Evolutionary conservation across 306 rosid species (phyloP), one percentile per base, ranked within the genome.

Genomic region (Vachellia pachyceras): DNA sequence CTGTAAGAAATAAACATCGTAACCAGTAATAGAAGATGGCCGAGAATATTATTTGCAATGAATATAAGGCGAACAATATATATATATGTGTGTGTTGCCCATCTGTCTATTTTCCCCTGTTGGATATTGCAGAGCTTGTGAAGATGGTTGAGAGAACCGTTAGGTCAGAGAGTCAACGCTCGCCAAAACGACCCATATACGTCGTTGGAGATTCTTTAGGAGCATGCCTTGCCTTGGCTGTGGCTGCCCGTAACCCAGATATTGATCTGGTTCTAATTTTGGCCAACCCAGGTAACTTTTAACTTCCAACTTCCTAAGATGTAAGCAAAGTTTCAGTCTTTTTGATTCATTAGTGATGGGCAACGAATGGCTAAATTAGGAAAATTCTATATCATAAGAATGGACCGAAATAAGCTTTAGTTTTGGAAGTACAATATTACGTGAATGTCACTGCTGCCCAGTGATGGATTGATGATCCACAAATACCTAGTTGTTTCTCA

Each of bases 201-300:
- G 90, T 95, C 44, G 90, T 89, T 17, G 98, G 97, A 83, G 96
- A 95, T 77, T 91, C 97, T 25, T 23, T 95, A 72, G 98, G 99
- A 84, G 98, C 89, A 58, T 93, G 98, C 82, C 91, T 95, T 49
- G 97, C 97, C 14, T 84, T 95, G 23, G 89, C 93, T 33, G 93
- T 90, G 79, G 97, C 97, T 10, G 98, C 98, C 63, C 85, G 72
- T 55, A 95, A 88, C 87, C 90, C 92, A 52, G 84, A 89, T 75
- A 86, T 91, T 46, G 99, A 95, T 87, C 90, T 95, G 79, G 93
- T 87, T 41, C 90, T 95, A 33, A 88, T 95, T 83, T 84, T 95
- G 82, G 92, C 91, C 3, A 95, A 95, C 84, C 91, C 99, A 82
- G 98, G 99, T 89, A 82, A 67, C 23, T 77, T 42, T 70, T 29